Base-by-base conservation (phyloP, 2,329 filamentous ascomycete species). In the Mollisiaceae sp. region DNA sequence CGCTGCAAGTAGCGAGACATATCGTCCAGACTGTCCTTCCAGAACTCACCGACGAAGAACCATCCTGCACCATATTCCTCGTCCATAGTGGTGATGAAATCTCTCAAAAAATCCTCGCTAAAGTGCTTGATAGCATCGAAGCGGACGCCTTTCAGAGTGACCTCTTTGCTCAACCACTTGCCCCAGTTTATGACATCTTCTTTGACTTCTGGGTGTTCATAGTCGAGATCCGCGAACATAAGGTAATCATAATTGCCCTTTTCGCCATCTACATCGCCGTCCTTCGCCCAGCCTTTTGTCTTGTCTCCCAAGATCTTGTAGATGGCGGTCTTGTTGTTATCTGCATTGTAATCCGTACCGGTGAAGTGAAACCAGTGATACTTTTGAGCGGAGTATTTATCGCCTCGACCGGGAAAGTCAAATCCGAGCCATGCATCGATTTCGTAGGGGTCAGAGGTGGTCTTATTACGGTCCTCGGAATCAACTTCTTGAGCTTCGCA, bases 41-140 rank as follows among this genome's bases (percentile, higher is more conserved):
- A 92, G 74, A 89, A 91, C 72, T 92, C 90, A 11, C 88, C 89
- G 0, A 92, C 85, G 18, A 91, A 78, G 72, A 91, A 89, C 76
- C 87, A 86, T 15, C 84, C 78, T 14, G 81, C 77, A 2, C 83
- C 83, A 36, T 81, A 79, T 0, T 76, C 77, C 52, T 80, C 79
- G 72, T 85, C 84, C 65, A 91, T 77, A 55, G 84, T 79, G 6
- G 79, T 78, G 59, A 91, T 83, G 77, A 91, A 91, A n/a, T 86
- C 82, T 50, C 82, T 82, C 38, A 89, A 82, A 73, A 92, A 92
- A n/a, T 82, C 80, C 65, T 85, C 84, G 35, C 86, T 89, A 76
- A 89, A 91, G 77, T 93, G 90, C 77, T 91, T 90, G 36, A 89
- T 86, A 14, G 90, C 90, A 75, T 93, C 90, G 59, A 92, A 83